Percentiles rank a stretch among this genome's conserved stretches.
Conservation (phyloP, 306 rosid genomes). For the Malus orientalis region DNA sequence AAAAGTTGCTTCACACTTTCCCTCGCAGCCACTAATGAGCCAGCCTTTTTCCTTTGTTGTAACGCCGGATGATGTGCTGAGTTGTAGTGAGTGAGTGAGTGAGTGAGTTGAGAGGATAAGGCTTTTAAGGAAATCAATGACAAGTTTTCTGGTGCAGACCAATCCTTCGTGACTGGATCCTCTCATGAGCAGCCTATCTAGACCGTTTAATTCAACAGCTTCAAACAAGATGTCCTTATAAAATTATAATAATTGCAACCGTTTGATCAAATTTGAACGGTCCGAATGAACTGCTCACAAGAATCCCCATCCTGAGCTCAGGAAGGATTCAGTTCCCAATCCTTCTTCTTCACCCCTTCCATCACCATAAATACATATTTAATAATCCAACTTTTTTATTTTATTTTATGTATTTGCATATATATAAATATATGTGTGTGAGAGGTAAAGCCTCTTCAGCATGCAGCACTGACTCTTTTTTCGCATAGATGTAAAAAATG, state of each 20-base stretch:
- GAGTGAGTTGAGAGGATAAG: conserved; percentile 39
- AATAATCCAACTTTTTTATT: not conserved
- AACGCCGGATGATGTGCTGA: conserved; percentile 15
- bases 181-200: too few species aligned
- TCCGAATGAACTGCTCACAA: rapidly evolving
- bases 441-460: not conserved
- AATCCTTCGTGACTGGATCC: conserved; percentile 6
- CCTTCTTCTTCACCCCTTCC: not conserved
- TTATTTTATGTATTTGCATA: not conserved
- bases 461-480: not conserved
- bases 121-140: conserved; percentile 35
- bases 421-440: too few species aligned
- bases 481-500: conserved; percentile 1
- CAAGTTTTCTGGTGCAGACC: conserved; percentile 20
- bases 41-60: not conserved
- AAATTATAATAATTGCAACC: too few species aligned
- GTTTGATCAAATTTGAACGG: too few species aligned
- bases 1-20: conserved; percentile 21
- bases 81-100: not conserved
- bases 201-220: too few species aligned
- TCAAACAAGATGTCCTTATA: too few species aligned
- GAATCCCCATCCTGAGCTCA: too few species aligned
- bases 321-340: conserved; percentile 10
- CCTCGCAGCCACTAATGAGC: too few species aligned
- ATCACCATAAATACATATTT: too few species aligned